phyloP scores from a whole-genome alignment of 2,329 filamentous ascomycete genomes.

The Cordyceps fumosorosea region DNA sequence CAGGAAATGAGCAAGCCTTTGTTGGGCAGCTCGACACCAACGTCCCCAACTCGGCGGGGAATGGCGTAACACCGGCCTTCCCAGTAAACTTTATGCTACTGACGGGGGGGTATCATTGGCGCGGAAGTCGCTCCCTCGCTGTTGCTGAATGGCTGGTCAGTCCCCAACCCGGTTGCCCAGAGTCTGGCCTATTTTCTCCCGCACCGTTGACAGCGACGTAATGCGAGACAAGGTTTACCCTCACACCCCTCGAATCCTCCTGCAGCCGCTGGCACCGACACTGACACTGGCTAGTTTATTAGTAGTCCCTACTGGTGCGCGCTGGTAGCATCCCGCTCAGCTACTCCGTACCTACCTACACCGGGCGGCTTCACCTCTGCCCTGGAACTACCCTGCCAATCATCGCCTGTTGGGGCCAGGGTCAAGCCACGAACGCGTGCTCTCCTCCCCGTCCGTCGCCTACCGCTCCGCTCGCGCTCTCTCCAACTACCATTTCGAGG shows the following conservation, averaged over 20 bases:
- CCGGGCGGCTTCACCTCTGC: background rate
- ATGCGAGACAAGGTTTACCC: slow-evolving; percentile 3
- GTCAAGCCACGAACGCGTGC: background rate
- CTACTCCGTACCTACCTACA: background rate
- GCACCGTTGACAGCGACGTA: background rate
- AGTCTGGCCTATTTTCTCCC: background rate
- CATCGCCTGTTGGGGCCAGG: background rate
- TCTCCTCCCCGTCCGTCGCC: background rate
- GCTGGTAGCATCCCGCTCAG: slow-evolving; percentile 3
- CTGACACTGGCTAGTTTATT: background rate
- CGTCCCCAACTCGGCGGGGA: background rate
- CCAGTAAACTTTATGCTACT: background rate
- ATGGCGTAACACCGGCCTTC: background rate
- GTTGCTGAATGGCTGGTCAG: background rate
- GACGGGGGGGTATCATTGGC: slow-evolving; percentile 1
- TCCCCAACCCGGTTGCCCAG: background rate
- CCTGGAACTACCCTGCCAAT: slow-evolving; percentile 3
- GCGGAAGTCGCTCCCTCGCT: background rate
- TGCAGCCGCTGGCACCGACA: background rate
- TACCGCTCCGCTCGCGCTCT: background rate
- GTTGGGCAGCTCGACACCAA: background rate
- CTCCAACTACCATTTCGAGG: background rate
- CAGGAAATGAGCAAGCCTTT: slow-evolving; percentile 4
- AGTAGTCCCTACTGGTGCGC: too few species aligned
- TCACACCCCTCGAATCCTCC: background rate